These are phyloP conservation scores for Dinochytrium kinnereticum DNA, from an alignment of 371 early-diverging fungal genomes.

Conservation along the genomic window DNA sequence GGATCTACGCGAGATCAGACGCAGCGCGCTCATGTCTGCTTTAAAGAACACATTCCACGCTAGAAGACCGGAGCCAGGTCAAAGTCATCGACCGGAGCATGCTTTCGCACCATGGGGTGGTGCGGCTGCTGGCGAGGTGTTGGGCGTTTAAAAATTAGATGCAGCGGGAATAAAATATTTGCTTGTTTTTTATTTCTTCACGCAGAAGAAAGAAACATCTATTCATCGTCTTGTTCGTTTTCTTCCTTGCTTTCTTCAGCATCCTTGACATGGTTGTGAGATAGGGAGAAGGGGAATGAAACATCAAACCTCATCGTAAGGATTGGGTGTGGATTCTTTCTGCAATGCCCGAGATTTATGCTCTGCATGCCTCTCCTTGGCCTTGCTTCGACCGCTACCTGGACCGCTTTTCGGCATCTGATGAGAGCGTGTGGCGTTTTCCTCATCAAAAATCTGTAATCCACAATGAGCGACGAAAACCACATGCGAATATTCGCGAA, in stretches of 20 bases:
- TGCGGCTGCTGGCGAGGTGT: background rate
- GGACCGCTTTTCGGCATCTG: background rate
- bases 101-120: constrained; percentile 15
- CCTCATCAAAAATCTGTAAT: constrained; percentile 13
- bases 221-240: background rate
- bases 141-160: constrained; percentile 11
- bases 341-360: background rate
- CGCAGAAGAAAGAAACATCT: no score
- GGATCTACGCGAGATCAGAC: background rate
- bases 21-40: background rate
- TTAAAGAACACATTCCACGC: constrained; percentile 1
- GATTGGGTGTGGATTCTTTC: no score
- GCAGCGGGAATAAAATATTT: no score
- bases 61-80: background rate
- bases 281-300: no score
- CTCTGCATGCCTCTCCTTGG: background rate
- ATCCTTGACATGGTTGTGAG: no score
- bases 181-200: no score
- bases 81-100: background rate
- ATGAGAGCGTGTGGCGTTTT: background rate
- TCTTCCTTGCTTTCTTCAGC: background rate
- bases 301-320: no score
- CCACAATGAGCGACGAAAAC: background rate
- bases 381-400: background rate
- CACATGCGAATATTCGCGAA: background rate